phyloP scores from a whole-genome alignment of 2,329 filamentous ascomycete genomes.

The Dactylellina cionopaga region DNA sequence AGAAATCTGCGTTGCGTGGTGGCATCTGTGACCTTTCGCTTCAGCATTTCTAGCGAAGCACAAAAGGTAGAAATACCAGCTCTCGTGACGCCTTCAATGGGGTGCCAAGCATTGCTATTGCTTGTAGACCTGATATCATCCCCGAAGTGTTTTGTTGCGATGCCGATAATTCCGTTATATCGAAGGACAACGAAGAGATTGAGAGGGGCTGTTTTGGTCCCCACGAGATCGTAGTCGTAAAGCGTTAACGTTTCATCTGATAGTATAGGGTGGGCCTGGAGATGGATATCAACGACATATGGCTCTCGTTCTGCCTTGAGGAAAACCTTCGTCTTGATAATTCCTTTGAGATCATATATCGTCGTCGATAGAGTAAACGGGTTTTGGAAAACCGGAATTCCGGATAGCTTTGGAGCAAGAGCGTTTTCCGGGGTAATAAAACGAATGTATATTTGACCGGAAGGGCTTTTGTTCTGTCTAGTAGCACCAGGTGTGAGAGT shows the following conservation, averaged over 20 bases:
- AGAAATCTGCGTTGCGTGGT: constrained; percentile 39
- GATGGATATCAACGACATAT: constrained; percentile 40
- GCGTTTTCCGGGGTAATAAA: constrained; percentile 49
- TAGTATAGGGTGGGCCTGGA: constrained; percentile 28
- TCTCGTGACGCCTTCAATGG: constrained; percentile 29
- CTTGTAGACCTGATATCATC: constrained; percentile 34
- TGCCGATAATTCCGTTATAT: constrained; percentile 48
- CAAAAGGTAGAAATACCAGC: constrained; percentile 41
- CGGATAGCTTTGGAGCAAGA: constrained; percentile 34
- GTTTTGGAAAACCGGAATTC: constrained; percentile 22
- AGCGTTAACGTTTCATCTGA: constrained; percentile 31
- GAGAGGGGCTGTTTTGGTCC: constrained; percentile 29
- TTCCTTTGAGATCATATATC: constrained; percentile 27
- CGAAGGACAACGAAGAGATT: constrained; percentile 44
- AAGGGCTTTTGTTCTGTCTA: constrained; percentile 24
- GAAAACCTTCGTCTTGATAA: constrained; percentile 45
- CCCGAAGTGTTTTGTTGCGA: constrained; percentile 32
- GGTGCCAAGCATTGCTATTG: constrained; percentile 44
- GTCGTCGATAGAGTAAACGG: constrained; percentile 31
- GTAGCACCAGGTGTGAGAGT: constrained; percentile 33
- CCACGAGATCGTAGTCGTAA: constrained; percentile 41
- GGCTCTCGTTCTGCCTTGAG: constrained; percentile 11
- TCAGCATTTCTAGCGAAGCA: constrained; percentile 47
- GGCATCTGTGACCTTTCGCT: constrained; percentile 46
- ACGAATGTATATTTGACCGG: constrained; percentile 34